Conservation (phyloP, 176 grass and related monocot genomes). For the Microstegium vimineum region DNA sequence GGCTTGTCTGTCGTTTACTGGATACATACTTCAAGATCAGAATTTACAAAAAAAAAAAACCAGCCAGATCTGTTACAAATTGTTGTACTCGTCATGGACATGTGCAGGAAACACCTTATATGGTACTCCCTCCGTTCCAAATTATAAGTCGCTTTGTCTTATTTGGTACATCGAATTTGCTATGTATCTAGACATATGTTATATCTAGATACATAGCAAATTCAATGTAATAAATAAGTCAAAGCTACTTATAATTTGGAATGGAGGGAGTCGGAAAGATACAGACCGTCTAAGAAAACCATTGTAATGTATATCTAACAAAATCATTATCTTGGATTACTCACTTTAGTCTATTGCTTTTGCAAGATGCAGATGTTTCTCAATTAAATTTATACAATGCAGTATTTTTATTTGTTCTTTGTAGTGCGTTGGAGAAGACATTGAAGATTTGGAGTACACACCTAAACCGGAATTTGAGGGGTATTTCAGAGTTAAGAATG, state of each 20-base stretch:
- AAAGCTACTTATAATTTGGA: too few relatives aligned
- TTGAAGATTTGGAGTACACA: conserved; percentile 98
- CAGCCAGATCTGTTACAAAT: not conserved
- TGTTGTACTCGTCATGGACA: not conserved
- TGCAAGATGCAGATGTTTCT: conserved; percentile 9
- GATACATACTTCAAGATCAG: conserved; percentile 1
- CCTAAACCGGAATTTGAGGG: conserved; percentile 98
- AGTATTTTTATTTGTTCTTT: conserved; percentile 27
- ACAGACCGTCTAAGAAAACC: not conserved
- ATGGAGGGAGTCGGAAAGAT: too few relatives aligned
- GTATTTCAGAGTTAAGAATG: conserved; percentile 84
- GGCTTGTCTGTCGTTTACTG: not conserved
- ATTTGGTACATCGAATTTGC: too few relatives aligned
- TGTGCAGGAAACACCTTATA: not conserved
- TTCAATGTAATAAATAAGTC: too few relatives aligned
- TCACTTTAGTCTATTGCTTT: conserved; percentile 16
- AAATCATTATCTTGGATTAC: conserved; percentile 14
- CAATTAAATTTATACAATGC: not conserved
- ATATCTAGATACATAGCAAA: too few relatives aligned
- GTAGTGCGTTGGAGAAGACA: conserved; percentile 96
- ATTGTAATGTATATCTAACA: not conserved
- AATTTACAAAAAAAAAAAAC: conserved; percentile 8
- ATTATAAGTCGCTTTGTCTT: too few relatives aligned
- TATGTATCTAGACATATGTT: too few relatives aligned
- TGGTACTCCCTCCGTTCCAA: too few relatives aligned